phyloP scores from a whole-genome alignment of 2,329 filamentous ascomycete genomes.

The Onygenales sp. region DNA sequence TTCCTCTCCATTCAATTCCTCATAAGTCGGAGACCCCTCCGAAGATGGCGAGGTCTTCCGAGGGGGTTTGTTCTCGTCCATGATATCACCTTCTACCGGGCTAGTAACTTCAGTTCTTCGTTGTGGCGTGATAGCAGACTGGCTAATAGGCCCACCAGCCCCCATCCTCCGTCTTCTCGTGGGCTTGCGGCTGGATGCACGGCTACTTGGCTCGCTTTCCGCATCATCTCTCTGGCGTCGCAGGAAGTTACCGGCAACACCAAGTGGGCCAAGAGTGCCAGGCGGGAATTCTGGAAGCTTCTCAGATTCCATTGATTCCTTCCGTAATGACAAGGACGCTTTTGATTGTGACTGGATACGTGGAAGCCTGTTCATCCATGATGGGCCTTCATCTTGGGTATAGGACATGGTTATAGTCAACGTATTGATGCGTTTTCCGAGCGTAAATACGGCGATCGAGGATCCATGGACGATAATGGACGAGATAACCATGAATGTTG shows the following conservation, averaged over 20 bases:
- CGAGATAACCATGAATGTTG: slow-evolving; percentile 83
- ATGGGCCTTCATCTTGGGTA: slow-evolving; percentile 79
- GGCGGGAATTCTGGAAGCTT: slow-evolving; percentile 53
- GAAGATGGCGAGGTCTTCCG: background rate
- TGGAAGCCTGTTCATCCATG: slow-evolving; percentile 92
- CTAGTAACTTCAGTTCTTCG: slow-evolving; percentile 22
- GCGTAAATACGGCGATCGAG: slow-evolving; percentile 94
- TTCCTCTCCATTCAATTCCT: slow-evolving; percentile 27
- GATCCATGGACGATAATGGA: slow-evolving; percentile 96
- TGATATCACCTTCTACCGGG: slow-evolving; percentile 12
- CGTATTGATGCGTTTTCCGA: slow-evolving; percentile 97
- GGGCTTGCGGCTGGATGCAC: slow-evolving; percentile 42
- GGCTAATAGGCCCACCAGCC: slow-evolving; percentile 76
- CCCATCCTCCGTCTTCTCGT: slow-evolving; percentile 56
- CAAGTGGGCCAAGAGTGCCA: slow-evolving; percentile 62
- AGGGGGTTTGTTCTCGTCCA: slow-evolving; percentile 18
- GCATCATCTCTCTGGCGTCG: slow-evolving; percentile 68
- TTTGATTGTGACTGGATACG: slow-evolving; percentile 73
- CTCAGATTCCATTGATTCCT: slow-evolving; percentile 55
- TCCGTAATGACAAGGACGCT: slow-evolving; percentile 62
- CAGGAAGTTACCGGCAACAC: slow-evolving; percentile 65
- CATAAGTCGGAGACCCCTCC: slow-evolving; percentile 21
- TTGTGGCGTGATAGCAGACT: slow-evolving; percentile 77
- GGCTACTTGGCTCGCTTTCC: slow-evolving; percentile 45
- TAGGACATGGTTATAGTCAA: slow-evolving; percentile 93